Evolutionary conservation across 257 asterid genomes (phyloP).

Genomic region (Thymus quinquecostatus): DNA sequence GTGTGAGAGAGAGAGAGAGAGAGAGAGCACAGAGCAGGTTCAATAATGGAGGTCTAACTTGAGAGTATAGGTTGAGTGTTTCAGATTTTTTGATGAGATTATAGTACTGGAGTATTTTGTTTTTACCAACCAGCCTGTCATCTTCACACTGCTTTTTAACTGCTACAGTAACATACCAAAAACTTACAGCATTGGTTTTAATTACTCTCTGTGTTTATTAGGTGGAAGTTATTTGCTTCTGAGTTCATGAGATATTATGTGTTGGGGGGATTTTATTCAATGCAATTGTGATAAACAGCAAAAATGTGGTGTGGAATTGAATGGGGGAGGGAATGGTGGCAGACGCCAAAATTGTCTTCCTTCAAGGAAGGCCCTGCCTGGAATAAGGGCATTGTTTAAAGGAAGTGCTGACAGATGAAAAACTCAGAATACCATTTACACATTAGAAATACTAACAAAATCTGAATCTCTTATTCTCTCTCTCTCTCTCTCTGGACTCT

Average conservation of each 20-base stretch:
- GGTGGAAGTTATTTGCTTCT: neutral
- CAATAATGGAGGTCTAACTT: conserved; percentile 23
- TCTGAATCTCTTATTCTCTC: conserved; percentile 13
- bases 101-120: no score
- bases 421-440: conserved; percentile 12
- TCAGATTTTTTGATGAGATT: conserved; percentile 26
- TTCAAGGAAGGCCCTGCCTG: conserved; percentile 23
- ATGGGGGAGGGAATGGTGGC: neutral
- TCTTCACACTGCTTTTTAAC: conserved; percentile 12
- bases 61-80: conserved; percentile 30
- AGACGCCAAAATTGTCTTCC: conserved; percentile 28
- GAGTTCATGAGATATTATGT: neutral
- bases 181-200: neutral
- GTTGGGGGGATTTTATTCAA: neutral
- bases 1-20: neutral
- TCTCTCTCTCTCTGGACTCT: neutral
- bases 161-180: conserved; percentile 3
- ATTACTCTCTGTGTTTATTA: neutral
- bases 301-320: neutral
- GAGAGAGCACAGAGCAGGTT: conserved; percentile 3
- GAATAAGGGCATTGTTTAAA: conserved; percentile 24
- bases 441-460: conserved; percentile 16
- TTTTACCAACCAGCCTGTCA: conserved; percentile 5
- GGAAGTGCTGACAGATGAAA: conserved; percentile 26
- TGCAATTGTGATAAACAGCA: conserved; percentile 2